Evolutionary conservation across 164 flowering plant species (phyloP).

Genomic region (Aristolochia fimbriata): DNA sequence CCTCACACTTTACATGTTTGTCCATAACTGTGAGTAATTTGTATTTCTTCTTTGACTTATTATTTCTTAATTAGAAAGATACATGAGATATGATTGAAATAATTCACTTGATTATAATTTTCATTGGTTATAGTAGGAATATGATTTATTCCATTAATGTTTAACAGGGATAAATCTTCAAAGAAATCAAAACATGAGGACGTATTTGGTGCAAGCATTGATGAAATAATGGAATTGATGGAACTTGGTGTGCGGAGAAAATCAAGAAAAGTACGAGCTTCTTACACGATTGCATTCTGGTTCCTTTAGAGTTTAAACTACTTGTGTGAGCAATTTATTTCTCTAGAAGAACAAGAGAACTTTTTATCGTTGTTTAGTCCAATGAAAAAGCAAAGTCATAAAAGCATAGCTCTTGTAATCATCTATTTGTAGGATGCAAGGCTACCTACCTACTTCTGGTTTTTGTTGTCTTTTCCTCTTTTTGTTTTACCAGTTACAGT

Average conservation of each 20-base stretch:
- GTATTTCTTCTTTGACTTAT: neutral
- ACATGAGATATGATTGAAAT: neutral
- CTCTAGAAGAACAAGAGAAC: no score
- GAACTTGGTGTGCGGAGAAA: conserved; percentile 29
- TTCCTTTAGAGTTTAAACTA: neutral
- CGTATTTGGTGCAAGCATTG: conserved; percentile 25
- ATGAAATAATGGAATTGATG: conserved; percentile 53
- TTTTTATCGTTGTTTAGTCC: neutral
- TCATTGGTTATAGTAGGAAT: neutral
- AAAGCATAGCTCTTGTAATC: neutral
- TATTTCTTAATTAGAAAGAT: neutral
- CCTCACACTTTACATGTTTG: no score
- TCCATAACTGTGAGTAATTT: neutral
- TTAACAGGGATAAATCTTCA: conserved; percentile 28
- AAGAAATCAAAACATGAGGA: conserved; percentile 46
- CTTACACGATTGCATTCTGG: neutral
- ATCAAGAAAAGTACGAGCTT: conserved; percentile 35
- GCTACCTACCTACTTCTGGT: neutral
- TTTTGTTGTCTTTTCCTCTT: no score
- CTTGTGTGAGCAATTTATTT: neutral
- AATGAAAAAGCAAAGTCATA: neutral
- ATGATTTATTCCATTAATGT: neutral
- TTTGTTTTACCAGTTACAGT: no score
- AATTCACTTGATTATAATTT: neutral
- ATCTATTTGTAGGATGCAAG: neutral